These are phyloP conservation scores for Aaosphaeria arxii DNA, from an alignment of 2,329 filamentous ascomycete genomes.

Conservation along the genomic window DNA sequence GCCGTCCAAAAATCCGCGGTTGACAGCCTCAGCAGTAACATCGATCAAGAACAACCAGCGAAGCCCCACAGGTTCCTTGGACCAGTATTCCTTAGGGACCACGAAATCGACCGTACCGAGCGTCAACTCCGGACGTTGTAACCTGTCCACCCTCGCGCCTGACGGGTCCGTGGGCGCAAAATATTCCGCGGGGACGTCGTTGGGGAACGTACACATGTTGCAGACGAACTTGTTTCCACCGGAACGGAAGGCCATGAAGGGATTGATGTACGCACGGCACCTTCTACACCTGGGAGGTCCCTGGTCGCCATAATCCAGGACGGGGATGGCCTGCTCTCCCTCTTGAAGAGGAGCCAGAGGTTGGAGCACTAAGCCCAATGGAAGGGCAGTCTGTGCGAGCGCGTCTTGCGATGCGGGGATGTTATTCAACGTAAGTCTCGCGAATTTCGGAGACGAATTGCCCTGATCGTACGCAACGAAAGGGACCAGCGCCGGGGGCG, in stretches of 20 bases:
- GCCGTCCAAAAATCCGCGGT: slow-evolving; percentile 84
- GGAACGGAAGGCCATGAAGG: slow-evolving; percentile 95
- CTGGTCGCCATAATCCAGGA: slow-evolving; percentile 89
- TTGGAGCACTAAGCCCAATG: slow-evolving; percentile 84
- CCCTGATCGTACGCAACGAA: slow-evolving; percentile 96
- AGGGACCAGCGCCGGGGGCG: slow-evolving; percentile 81
- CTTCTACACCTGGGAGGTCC: slow-evolving; percentile 89
- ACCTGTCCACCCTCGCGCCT: slow-evolving; percentile 81
- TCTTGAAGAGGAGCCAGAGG: slow-evolving; percentile 79
- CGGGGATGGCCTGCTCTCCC: slow-evolving; percentile 82
- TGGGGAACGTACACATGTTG: slow-evolving; percentile 96
- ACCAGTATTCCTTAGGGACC: slow-evolving; percentile 98
- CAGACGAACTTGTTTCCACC: slow-evolving; percentile 97
- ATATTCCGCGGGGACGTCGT: slow-evolving; percentile 89
- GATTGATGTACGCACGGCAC: slow-evolving; percentile 96
- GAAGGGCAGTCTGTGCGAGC: slow-evolving; percentile 74
- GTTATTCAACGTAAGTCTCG: slow-evolving; percentile 87
- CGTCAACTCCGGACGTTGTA: slow-evolving; percentile 84
- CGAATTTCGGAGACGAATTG: slow-evolving; percentile 92
- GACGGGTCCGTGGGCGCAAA: slow-evolving; percentile 87
- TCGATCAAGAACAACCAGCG: slow-evolving; percentile 91
- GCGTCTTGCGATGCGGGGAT: slow-evolving; percentile 82
- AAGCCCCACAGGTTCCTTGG: slow-evolving; percentile 84
- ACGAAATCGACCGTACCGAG: slow-evolving; percentile 93
- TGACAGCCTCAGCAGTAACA: slow-evolving; percentile 85